phyloP scores from a whole-genome alignment of 768 basidiomycete species.

The Collybia sp. region DNA sequence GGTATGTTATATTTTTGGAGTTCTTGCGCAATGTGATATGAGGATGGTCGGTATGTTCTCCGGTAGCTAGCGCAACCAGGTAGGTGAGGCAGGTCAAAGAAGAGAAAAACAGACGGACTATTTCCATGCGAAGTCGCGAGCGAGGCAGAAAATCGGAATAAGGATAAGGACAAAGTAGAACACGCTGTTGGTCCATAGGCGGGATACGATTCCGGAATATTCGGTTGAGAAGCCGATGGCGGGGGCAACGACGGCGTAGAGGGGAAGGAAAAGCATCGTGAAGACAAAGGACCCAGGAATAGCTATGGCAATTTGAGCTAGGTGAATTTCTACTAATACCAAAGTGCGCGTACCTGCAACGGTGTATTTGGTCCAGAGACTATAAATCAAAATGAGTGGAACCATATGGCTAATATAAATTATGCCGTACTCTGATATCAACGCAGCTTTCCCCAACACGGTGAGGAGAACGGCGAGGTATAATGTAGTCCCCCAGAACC shows the following conservation, averaged over 20 bases:
- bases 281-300: constrained; percentile 97
- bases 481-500: constrained; percentile 98
- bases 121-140: constrained; percentile 94
- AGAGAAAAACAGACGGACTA: constrained; percentile 55
- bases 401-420: background rate
- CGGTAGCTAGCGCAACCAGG: constrained; percentile 58
- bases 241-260: constrained; percentile 88
- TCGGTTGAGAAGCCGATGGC: constrained; percentile 85
- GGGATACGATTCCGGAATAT: constrained; percentile 85
- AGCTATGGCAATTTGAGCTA: constrained; percentile 38
- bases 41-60: constrained; percentile 81
- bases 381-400: constrained; percentile 23
- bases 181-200: constrained; percentile 81
- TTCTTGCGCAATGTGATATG: constrained; percentile 99
- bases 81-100: constrained; percentile 8
- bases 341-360: constrained; percentile 61
- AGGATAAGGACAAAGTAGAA: constrained; percentile 89
- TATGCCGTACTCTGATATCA: constrained; percentile 90
- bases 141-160: constrained; percentile 79
- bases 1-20: constrained; percentile 99
- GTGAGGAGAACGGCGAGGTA: constrained; percentile 92
- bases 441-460: constrained; percentile 93
- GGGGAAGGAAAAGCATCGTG: constrained; percentile 91
- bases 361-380: constrained; percentile 99
- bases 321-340: background rate